These are phyloP conservation scores for Saitoella complicata DNA, from an alignment of 805 yeast species.

Conservation along the genomic window DNA sequence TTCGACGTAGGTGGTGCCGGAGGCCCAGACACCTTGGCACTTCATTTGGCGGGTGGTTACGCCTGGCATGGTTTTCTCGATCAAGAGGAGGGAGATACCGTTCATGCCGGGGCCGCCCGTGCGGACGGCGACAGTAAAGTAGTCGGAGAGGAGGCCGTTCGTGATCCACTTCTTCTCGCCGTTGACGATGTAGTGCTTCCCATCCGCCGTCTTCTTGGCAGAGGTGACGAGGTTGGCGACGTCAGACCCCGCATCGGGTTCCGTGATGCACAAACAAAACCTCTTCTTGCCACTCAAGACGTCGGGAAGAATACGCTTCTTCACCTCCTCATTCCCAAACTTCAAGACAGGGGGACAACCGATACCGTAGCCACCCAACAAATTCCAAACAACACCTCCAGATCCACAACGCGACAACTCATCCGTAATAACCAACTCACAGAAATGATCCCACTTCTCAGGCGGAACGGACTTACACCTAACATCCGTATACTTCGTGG, in stretches of 20 bases:
- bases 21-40: constrained; percentile 27
- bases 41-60: constrained; percentile 23
- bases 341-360: constrained; percentile 27
- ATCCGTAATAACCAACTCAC: constrained; percentile 24
- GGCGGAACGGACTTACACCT: constrained; percentile 23
- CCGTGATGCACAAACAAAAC: constrained; percentile 27
- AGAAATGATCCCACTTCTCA: constrained; percentile 26
- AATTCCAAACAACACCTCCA: constrained; percentile 27
- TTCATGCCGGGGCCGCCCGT: constrained; percentile 27
- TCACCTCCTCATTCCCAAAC: constrained; percentile 20
- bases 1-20: constrained; percentile 27
- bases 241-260: constrained; percentile 30
- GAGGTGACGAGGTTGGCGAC: constrained; percentile 27
- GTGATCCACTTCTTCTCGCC: constrained; percentile 33
- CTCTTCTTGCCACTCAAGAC: constrained; percentile 24
- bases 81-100: constrained; percentile 25
- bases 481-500: constrained; percentile 22
- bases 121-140: constrained; percentile 29
- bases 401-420: constrained; percentile 26
- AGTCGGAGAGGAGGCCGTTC: constrained; percentile 28
- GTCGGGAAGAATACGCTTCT: constrained; percentile 24
- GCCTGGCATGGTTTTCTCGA: constrained; percentile 25
- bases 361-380: constrained; percentile 27
- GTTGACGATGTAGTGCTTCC: constrained; percentile 25
- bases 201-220: constrained; percentile 24